Conservation (phyloP, 129 eudicot genomes). For the Centaurea solstitialis region DNA sequence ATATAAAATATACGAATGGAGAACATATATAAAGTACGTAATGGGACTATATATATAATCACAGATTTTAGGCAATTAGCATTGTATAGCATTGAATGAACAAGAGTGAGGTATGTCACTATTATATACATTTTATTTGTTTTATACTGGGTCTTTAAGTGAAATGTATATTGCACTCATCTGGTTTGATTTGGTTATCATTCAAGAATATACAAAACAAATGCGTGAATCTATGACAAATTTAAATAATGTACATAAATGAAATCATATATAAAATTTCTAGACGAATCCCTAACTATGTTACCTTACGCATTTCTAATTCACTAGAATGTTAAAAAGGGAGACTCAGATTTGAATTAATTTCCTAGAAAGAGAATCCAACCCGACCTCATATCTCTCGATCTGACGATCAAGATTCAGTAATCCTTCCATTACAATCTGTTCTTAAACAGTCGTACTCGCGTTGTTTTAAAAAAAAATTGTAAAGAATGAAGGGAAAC, state of each 20-base stretch:
- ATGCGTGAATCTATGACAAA: neutral
- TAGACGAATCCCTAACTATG: neutral
- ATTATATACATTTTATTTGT: too few species aligned
- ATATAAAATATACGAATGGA: neutral
- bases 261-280: neutral
- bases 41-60: too few species aligned
- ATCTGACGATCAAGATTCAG: conserved; percentile 19
- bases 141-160: neutral
- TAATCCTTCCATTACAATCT: conserved; percentile 12
- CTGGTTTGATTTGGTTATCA: neutral
- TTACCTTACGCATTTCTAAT: conserved; percentile 7
- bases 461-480: conserved; percentile 3
- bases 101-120: too few species aligned
- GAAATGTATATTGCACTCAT: neutral
- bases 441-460: neutral
- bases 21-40: too few species aligned
- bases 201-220: neutral
- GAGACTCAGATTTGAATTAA: neutral
- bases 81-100: too few species aligned
- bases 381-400: conserved; percentile 29
- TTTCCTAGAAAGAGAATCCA: conserved; percentile 25
- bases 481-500: conserved; percentile 15
- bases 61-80: too few species aligned
- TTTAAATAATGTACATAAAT: neutral
- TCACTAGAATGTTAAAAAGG: neutral